Conservation (phyloP, 2,329 filamentous ascomycete genomes). For the Phoma sp. region DNA sequence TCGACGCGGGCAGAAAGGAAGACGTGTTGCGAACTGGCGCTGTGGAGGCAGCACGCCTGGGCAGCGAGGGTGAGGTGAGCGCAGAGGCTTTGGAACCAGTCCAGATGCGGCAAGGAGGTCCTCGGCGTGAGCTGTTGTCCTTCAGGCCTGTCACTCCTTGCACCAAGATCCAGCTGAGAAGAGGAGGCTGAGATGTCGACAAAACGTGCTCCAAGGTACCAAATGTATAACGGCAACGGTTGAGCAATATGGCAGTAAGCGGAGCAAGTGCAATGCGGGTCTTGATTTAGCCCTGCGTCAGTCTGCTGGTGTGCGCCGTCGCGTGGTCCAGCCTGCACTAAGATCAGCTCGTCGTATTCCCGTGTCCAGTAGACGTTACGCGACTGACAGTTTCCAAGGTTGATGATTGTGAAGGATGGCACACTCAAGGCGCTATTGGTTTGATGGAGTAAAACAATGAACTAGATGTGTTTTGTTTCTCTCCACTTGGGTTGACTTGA, state of each 20-base stretch:
- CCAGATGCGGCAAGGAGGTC: conserved; percentile 32
- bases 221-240: conserved; percentile 15
- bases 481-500: conserved; percentile 1
- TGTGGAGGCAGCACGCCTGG: conserved; percentile 34
- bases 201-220: conserved; percentile 13
- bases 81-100: conserved; percentile 22
- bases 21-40: conserved; percentile 36
- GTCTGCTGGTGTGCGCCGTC: conserved; percentile 15
- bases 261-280: conserved; percentile 18
- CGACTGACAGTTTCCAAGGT: neutral
- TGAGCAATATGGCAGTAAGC: conserved; percentile 18
- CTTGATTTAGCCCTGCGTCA: conserved; percentile 11
- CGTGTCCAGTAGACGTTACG: neutral
- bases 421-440: conserved; percentile 10
- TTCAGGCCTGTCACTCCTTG: conserved; percentile 15
- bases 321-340: conserved; percentile 19
- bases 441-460: conserved; percentile 16
- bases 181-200: conserved; percentile 15
- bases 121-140: conserved; percentile 21
- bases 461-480: conserved; percentile 12
- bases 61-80: conserved; percentile 32
- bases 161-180: conserved; percentile 15
- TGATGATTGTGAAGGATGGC: conserved; percentile 1
- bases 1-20: conserved; percentile 35
- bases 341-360: conserved; percentile 8